These are phyloP conservation scores for Arbutus unedo DNA, from an alignment of 148 eudicot species.

Conservation along the genomic window DNA sequence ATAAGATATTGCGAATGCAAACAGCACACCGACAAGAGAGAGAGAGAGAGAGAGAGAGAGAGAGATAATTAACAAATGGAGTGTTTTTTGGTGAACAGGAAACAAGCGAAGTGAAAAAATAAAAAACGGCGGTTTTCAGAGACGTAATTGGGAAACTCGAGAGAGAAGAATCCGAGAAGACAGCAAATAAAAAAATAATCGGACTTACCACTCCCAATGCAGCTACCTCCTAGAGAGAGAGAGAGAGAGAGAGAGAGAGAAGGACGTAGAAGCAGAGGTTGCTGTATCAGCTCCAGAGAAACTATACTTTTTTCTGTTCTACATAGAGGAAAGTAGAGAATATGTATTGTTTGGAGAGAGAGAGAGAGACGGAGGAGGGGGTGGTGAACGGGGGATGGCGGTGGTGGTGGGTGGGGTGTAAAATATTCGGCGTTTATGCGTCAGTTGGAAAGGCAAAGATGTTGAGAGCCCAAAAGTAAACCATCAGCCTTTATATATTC, in stretches of 20 bases:
- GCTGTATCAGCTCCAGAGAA: background rate
- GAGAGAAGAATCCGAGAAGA: slow-evolving; percentile 5
- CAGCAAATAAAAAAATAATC: background rate
- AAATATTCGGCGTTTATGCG: background rate
- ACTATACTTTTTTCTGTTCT: background rate
- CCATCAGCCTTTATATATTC: background rate
- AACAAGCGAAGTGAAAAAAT: background rate
- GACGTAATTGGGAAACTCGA: background rate
- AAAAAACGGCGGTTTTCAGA: background rate
- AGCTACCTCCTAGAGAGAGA: background rate
- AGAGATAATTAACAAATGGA: background rate
- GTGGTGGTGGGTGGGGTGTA: background rate
- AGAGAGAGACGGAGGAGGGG: background rate
- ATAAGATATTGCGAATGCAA: background rate
- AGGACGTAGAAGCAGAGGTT: background rate
- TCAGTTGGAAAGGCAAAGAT: background rate
- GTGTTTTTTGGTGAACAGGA: background rate
- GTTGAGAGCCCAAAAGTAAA: background rate
- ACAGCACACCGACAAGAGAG: background rate
- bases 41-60: slow-evolving; percentile 3
- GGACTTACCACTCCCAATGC: background rate
- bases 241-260: background rate
- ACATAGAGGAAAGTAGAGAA: background rate
- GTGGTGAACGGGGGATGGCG: background rate
- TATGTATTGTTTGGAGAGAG: background rate